Conservation (phyloP, 2,329 filamentous ascomycete genomes). For the Colletotrichum somersetense region DNA sequence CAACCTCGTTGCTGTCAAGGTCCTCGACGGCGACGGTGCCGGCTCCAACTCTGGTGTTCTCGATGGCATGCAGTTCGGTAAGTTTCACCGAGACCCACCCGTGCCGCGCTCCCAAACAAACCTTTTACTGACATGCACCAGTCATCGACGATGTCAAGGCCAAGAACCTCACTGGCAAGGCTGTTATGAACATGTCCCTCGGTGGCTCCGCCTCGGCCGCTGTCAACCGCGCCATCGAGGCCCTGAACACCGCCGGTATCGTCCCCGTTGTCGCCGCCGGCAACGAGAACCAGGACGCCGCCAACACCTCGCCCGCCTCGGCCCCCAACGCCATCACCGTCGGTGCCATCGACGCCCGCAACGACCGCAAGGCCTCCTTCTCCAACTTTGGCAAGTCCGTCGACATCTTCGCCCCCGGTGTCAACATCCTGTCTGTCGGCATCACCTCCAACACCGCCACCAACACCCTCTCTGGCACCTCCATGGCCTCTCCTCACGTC, state of each 20-base stretch:
- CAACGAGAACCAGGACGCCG: conserved; percentile 67
- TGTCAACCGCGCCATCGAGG: conserved; percentile 68
- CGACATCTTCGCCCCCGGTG: conserved; percentile 69
- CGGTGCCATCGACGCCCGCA: conserved; percentile 67
- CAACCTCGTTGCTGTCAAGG: conserved; percentile 70
- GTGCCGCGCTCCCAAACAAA: not conserved
- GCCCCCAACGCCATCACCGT: conserved; percentile 70
- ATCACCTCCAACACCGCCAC: conserved; percentile 62
- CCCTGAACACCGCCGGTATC: conserved; percentile 62
- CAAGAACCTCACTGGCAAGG: conserved; percentile 61
- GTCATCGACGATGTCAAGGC: conserved; percentile 61
- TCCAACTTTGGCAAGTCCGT: conserved; percentile 69
- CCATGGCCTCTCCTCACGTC: conserved; percentile 77
- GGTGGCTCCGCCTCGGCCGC: conserved; percentile 63
- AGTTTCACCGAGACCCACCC: conserved; percentile 35
- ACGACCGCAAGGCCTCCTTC: conserved; percentile 64
- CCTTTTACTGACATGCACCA: conserved; percentile 19
- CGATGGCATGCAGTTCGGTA: conserved; percentile 68
- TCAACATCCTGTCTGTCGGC: conserved; percentile 65
- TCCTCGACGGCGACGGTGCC: conserved; percentile 63
- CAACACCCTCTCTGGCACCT: conserved; percentile 64
- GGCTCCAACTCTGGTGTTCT: conserved; percentile 67
- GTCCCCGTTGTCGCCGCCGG: conserved; percentile 72
- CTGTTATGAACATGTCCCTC: conserved; percentile 75
- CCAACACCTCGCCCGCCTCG: conserved; percentile 66